Evolutionary conservation across 169 alveolate species (phyloP).

Genomic region (Amoebophrya sp.): DNA sequence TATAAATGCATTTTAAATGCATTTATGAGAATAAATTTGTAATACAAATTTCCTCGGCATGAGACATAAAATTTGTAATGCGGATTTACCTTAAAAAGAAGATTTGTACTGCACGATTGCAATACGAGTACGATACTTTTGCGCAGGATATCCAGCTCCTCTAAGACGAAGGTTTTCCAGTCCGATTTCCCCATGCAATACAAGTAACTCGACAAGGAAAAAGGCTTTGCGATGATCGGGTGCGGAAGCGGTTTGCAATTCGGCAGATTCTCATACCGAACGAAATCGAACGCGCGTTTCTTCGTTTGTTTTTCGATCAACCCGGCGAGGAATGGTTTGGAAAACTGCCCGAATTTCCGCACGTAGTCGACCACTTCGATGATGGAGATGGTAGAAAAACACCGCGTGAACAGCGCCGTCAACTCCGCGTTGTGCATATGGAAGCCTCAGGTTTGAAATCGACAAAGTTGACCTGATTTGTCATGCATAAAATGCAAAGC

Average conservation of each 20-base stretch:
- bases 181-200: background rate
- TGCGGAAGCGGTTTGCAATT: background rate
- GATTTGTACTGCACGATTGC: too few relatives aligned
- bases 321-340: background rate
- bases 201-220: background rate
- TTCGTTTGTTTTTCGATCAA: background rate
- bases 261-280: background rate
- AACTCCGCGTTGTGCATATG: too few relatives aligned
- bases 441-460: too few relatives aligned
- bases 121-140: too few relatives aligned
- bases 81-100: too few relatives aligned
- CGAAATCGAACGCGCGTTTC: background rate
- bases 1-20: too few relatives aligned
- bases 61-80: too few relatives aligned
- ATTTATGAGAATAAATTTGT: too few relatives aligned
- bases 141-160: background rate
- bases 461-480: too few relatives aligned
- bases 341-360: background rate
- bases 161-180: background rate
- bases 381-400: background rate
- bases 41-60: too few relatives aligned
- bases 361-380: background rate
- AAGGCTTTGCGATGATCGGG: background rate
- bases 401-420: background rate
- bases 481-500: too few relatives aligned